Percentiles rank a stretch among this genome's conserved stretches.
These are phyloP conservation scores for Hypoxylon sp. DNA, from an alignment of 2,329 filamentous ascomycete species.

Conservation along the genomic window DNA sequence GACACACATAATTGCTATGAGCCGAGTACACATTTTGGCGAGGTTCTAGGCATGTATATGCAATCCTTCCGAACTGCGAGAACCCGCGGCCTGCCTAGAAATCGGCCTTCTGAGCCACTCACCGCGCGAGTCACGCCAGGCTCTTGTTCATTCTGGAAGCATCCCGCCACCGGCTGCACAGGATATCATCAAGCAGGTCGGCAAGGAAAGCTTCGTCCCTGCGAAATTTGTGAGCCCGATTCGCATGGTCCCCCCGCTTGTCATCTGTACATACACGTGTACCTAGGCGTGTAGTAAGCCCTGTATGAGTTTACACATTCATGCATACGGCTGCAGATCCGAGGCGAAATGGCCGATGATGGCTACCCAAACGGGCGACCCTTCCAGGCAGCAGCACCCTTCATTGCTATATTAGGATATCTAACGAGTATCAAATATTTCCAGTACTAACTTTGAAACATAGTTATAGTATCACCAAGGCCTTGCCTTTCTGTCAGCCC, in stretches of 20 bases:
- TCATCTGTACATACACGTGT: conserved; percentile 16
- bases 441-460: conserved; percentile 7
- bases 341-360: conserved; percentile 30
- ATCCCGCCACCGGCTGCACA: neutral
- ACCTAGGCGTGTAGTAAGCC: conserved; percentile 33
- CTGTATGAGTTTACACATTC: conserved; percentile 6
- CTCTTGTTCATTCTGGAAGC: conserved; percentile 20
- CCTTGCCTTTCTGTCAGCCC: conserved; percentile 10
- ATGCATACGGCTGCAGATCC: conserved; percentile 38
- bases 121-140: conserved; percentile 1
- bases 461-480: conserved; percentile 8
- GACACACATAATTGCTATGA: neutral
- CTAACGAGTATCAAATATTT: conserved; percentile 1
- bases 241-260: conserved; percentile 21
- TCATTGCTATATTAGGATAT: conserved; percentile 13
- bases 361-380: conserved; percentile 2
- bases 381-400: conserved; percentile 33
- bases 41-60: conserved; percentile 1
- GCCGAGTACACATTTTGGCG: neutral
- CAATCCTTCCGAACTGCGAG: conserved; percentile 7
- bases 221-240: conserved; percentile 25
- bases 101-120: conserved; percentile 2
- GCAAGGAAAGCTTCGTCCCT: conserved; percentile 18
- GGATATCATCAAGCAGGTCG: neutral
- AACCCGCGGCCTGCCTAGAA: neutral